Conservation (phyloP, 176 grass and related monocot genomes). For the Thinopyrum elongatum region DNA sequence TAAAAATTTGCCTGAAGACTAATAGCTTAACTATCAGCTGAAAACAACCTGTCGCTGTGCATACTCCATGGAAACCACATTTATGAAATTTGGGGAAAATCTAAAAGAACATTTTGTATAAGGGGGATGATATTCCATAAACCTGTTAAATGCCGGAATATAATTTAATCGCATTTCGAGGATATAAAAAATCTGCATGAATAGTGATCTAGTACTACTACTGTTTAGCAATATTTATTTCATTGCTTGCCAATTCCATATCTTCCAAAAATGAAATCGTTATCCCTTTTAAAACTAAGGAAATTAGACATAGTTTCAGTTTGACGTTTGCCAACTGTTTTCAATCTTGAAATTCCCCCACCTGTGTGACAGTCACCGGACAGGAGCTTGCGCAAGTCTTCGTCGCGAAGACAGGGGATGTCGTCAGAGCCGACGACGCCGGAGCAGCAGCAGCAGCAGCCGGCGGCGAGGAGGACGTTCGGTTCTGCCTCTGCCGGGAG, state of each 20-base stretch:
- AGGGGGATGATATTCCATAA: too few species aligned
- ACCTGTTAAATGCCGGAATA: not conserved
- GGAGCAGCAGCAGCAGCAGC: conserved; percentile 22
- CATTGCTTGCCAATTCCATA: not conserved
- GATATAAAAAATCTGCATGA: not conserved
- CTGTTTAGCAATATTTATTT: not conserved
- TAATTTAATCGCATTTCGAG: not conserved
- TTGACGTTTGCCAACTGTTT: not conserved
- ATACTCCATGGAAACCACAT: not conserved
- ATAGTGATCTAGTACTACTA: not conserved
- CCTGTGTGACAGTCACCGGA: conserved; percentile 22
- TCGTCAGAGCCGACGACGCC: conserved; percentile 35
- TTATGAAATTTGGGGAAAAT: not conserved
- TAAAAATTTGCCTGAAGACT: not conserved
- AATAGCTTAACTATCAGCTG: not conserved
- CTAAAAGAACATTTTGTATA: not conserved
- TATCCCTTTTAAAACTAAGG: not conserved
- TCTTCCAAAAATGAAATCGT: not conserved
- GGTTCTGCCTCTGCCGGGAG: conserved; percentile 22
- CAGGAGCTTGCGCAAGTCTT: conserved; percentile 14
- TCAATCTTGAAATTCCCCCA: not conserved
- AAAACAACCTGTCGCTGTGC: not conserved
- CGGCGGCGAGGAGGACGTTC: conserved; percentile 8
- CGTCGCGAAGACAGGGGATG: not conserved
- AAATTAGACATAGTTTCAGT: not conserved